Conservation (phyloP, 495 filamentous ascomycete species). For the Lindgomyces ingoldianus region DNA sequence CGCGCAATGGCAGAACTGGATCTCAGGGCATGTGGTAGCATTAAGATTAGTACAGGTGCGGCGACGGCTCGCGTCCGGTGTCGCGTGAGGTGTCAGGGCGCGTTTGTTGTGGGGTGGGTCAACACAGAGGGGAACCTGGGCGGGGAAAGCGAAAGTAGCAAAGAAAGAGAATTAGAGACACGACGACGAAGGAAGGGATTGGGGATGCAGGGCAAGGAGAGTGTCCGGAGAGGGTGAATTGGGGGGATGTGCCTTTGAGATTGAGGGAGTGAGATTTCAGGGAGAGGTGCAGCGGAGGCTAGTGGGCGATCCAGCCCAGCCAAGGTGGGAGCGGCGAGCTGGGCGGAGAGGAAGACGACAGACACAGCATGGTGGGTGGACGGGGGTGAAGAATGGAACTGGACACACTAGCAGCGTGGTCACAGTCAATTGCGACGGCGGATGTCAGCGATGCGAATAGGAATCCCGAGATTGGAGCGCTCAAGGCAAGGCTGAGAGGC, state of each 20-base stretch:
- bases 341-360: neutral
- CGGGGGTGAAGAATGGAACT: no score
- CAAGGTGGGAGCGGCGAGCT: neutral
- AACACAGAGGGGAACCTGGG: no score
- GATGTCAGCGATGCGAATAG: neutral
- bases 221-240: neutral
- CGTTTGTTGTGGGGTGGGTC: no score
- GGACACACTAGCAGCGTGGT: no score
- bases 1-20: slow-evolving; percentile 4
- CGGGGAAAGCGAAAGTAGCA: neutral
- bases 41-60: slow-evolving; percentile 15
- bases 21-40: slow-evolving; percentile 4
- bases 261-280: slow-evolving; percentile 3
- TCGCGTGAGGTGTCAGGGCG: slow-evolving; percentile 8
- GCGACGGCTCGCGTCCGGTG: slow-evolving; percentile 14
- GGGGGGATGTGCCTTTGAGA: neutral
- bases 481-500: neutral
- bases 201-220: neutral
- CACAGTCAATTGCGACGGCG: no score
- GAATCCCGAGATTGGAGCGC: neutral
- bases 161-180: neutral
- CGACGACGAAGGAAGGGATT: neutral
- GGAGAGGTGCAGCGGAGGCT: slow-evolving; percentile 7
- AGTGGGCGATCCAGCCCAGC: neutral
- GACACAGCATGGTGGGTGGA: no score